Base-by-base conservation (phyloP, 2,329 filamentous ascomycete genomes). In the Claviceps sp. region DNA sequence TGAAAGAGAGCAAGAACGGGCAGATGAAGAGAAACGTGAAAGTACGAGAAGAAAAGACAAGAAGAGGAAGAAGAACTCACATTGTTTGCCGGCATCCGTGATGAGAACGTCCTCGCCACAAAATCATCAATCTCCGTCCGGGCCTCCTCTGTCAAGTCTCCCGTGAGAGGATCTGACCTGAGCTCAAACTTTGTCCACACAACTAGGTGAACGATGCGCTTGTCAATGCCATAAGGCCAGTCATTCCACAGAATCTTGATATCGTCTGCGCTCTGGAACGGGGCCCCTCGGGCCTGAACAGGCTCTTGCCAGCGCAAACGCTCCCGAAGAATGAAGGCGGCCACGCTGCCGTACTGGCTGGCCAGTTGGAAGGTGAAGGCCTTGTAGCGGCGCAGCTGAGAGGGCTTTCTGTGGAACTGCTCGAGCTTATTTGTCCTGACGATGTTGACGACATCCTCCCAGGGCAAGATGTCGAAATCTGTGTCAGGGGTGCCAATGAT, bases 101-200 rank as follows among this genome's bases (percentile, higher is more conserved):
- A 66, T 16, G 77, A 72, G 63, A 96, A 96, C 0, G 72, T 84
- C 62, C 67, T 72, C 30, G 75, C 65, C 43, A 95, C 84, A 63
- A 81, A 96, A 4, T 68, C 72, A 43, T 90, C 79, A 55, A 96
- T 86, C 62, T 81, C 72, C 18, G 67, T 68, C 48, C 82, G 76
- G 7, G 81, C 79, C 55, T 74, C 67, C 3, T 78, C 72, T 1
- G 84, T 88, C 63, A 94, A 68, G 57, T 88, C 81, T 14, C 79
- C 84, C 0, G 81, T 78, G 71, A 53, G 61, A 4, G 69, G 66
- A 59, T 93, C 83, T 53, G 89, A 85, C 50, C 81, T 75, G 24
- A 96, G 72, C 47, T 78, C 74, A 62, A 95, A 95, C 67, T 95
- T 95, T 47, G 86, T 93, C 91, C 91, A 97, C 13, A 95, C 81